phyloP scores from a whole-genome alignment of 768 basidiomycete species.

The Hydnomerulius pinastri region DNA sequence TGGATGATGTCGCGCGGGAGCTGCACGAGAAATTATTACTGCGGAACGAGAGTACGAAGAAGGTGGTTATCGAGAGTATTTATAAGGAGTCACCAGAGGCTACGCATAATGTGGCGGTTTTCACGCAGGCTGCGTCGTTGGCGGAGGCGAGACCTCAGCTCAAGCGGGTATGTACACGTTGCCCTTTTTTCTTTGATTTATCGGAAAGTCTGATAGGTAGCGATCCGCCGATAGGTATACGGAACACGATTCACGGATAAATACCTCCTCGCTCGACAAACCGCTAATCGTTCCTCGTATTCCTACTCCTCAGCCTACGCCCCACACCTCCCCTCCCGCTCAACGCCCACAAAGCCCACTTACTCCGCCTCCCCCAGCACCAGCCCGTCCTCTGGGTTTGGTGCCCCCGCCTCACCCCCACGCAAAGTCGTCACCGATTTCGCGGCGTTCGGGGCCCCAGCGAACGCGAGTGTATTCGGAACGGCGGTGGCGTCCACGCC shows the following conservation, averaged over 20 bases:
- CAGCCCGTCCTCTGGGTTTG: slow-evolving; percentile 20
- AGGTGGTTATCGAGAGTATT: slow-evolving; percentile 94
- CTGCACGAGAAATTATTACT: slow-evolving; percentile 88
- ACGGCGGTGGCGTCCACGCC: slow-evolving; percentile 83
- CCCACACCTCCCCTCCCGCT: slow-evolving; percentile 46
- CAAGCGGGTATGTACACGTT: slow-evolving; percentile 74
- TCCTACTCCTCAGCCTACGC: slow-evolving; percentile 59
- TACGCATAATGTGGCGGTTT: slow-evolving; percentile 85
- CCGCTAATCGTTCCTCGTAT: slow-evolving; percentile 52
- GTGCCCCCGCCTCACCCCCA: slow-evolving; percentile 59
- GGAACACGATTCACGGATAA: slow-evolving; percentile 98
- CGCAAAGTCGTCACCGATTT: slow-evolving; percentile 90
- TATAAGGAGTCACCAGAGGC: slow-evolving; percentile 91
- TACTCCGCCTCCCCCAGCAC: too few relatives aligned
- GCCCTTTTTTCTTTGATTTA: not conserved
- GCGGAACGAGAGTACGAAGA: slow-evolving; percentile 95
- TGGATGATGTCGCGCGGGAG: slow-evolving; percentile 94
- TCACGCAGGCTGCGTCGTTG: slow-evolving; percentile 70
- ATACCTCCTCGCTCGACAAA: slow-evolving; percentile 77
- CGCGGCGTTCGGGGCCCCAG: slow-evolving; percentile 78
- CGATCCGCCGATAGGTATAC: slow-evolving; percentile 58
- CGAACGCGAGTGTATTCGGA: slow-evolving; percentile 76
- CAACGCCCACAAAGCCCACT: slow-evolving; percentile 41
- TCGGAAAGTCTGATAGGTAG: slow-evolving; percentile 4
- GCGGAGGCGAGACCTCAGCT: slow-evolving; percentile 74